Evolutionary conservation across 73 alveolate genomes (phyloP).

Genomic region (Loxodes magnus): DNA sequence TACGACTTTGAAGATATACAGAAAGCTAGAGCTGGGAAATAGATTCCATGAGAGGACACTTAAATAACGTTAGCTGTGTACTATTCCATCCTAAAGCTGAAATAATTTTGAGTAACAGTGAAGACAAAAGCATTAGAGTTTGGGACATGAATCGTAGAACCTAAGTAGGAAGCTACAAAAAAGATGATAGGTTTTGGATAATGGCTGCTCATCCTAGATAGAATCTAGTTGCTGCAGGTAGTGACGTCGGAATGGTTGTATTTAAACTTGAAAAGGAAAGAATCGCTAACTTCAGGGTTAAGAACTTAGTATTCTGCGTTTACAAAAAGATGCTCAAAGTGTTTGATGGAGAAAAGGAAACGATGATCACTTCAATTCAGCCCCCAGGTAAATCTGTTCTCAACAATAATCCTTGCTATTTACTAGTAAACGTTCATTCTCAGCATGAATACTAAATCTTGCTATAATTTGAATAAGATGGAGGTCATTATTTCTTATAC

Average conservation of each 20-base stretch:
- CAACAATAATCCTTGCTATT: conserved; percentile 34
- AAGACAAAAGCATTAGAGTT: conserved; percentile 84
- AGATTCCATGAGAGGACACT: conserved; percentile 91
- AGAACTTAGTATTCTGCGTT: conserved; percentile 28
- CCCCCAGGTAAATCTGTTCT: conserved; percentile 29
- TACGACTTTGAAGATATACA: conserved; percentile 84
- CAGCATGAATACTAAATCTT: conserved; percentile 13
- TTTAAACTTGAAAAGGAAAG: conserved; percentile 85
- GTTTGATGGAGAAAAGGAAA: conserved; percentile 46
- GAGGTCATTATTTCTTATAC: conserved; percentile 25
- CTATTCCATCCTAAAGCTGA: conserved; percentile 78
- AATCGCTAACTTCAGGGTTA: conserved; percentile 32
- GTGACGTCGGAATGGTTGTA: conserved; percentile 84
- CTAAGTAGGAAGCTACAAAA: conserved; percentile 36
- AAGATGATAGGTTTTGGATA: conserved; percentile 96
- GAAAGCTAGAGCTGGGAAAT: conserved; percentile 86
- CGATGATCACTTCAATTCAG: conserved; percentile 20
- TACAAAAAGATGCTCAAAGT: conserved; percentile 26
- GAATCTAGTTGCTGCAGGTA: conserved; percentile 87
- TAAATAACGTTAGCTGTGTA: conserved; percentile 84
- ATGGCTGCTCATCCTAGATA: conserved; percentile 78
- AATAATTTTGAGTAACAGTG: conserved; percentile 47
- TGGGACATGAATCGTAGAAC: conserved; percentile 91
- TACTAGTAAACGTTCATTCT: conserved; percentile 32
- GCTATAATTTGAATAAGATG: conserved; percentile 28